Conservation (phyloP, 192 early-diverging fungal genomes). For the Rhizophagus sp. region DNA sequence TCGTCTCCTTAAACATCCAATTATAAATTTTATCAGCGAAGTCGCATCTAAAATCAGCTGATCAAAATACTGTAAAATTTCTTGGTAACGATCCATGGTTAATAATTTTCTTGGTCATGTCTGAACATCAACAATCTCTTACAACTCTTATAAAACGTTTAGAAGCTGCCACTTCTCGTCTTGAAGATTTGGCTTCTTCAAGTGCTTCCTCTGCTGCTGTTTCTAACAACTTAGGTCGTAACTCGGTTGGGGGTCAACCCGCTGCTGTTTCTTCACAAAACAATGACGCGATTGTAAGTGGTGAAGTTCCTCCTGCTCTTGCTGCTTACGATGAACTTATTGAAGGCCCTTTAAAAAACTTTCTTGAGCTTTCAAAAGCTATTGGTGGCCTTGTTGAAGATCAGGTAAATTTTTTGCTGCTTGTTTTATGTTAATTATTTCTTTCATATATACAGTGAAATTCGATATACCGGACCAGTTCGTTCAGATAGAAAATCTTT, state of each 20-base stretch:
- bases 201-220: conserved; percentile 45
- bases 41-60: background rate
- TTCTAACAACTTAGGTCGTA: too few species aligned
- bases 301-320: conserved; percentile 48
- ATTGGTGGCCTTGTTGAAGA: conserved; percentile 58
- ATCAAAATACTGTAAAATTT: background rate
- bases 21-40: too few species aligned
- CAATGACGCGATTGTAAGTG: conserved; percentile 28
- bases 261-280: conserved; percentile 35
- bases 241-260: conserved; percentile 37
- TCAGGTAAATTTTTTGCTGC: conserved; percentile 52
- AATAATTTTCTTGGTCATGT: conserved; percentile 28
- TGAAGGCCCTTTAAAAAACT: conserved; percentile 46
- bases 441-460: too few species aligned
- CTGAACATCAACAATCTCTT: conserved; percentile 61
- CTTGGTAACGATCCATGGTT: background rate
- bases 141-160: conserved; percentile 83
- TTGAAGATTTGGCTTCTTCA: conserved; percentile 81
- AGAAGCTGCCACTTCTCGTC: conserved; percentile 86
- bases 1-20: too few species aligned
- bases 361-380: conserved; percentile 46
- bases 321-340: conserved; percentile 57
- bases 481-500: too few species aligned
- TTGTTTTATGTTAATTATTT: background rate
- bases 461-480: too few species aligned